Conservation (phyloP, 2,329 filamentous ascomycete species). For the Apiospora arundinis region DNA sequence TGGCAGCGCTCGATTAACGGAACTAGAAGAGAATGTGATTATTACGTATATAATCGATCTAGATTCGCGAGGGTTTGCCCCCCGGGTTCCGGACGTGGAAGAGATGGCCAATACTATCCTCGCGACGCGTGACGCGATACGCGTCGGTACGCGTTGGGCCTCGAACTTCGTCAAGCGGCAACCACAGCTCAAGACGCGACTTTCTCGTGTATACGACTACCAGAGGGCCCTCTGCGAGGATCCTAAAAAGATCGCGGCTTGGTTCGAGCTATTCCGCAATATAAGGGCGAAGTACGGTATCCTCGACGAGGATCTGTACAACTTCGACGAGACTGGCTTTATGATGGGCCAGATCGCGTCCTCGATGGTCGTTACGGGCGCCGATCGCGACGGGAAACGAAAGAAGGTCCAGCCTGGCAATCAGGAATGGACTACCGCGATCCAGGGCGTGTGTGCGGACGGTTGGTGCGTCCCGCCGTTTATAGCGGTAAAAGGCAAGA, state of each 20-base stretch:
- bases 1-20: neutral
- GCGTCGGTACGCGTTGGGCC: too few species aligned
- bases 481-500: constrained; percentile 22
- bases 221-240: constrained; percentile 18
- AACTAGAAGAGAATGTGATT: constrained; percentile 18
- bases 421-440: constrained; percentile 37
- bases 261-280: constrained; percentile 15
- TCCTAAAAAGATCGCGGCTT: constrained; percentile 10
- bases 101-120: too few species aligned
- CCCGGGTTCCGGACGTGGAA: neutral
- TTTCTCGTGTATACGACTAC: too few species aligned
- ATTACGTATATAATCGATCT: constrained; percentile 10
- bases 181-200: too few species aligned
- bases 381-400: constrained; percentile 2
- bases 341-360: constrained; percentile 8
- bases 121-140: too few species aligned
- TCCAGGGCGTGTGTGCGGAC: constrained; percentile 29
- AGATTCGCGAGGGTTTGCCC: constrained; percentile 20
- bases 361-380: constrained; percentile 17
- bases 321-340: constrained; percentile 20
- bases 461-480: constrained; percentile 27
- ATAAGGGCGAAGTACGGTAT: neutral
- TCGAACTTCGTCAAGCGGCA: too few species aligned
- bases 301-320: constrained; percentile 21
- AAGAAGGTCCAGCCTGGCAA: constrained; percentile 29